Base-by-base conservation (phyloP, 345 rosid species). In the Cardamine chenopodiifolia region DNA sequence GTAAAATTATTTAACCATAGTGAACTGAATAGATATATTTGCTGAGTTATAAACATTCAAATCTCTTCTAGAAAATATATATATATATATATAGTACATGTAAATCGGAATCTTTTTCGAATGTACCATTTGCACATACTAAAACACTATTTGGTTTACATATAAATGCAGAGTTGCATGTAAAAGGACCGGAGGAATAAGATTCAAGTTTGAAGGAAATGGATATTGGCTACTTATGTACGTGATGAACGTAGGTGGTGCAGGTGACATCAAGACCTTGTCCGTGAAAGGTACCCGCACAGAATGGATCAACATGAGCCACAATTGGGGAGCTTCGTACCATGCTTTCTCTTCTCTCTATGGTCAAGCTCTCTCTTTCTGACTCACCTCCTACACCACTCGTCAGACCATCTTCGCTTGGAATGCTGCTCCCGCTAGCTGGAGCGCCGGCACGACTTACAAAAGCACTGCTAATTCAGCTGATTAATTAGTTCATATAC, bases 311-410 rank as follows among this genome's bases (percentile, higher is more conserved):
- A 53, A 78, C 70, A 93, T 90, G 98, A 88, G 90, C 85, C 97
- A 93, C 65, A 90, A 93, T 39, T 90, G 97, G 96, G 96, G 98
- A 45, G 98, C 97, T 62, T 86, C 98, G 0, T 93, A 89, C 61
- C 98, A 93, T 70, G 98, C 97, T 17, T 90, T 93, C 55, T 85
- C 98, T 25, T 72, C 84, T 32, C 85, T 93, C 0, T 65, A 80
- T 1, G 93, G 97, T 20, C 98, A 93, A 65, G 6, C 97, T 54
- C 78, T 90, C 26, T 93, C 98, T 37, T 90, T 93, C 80, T 80
- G 80, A 73, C 2, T 93, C 70, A 83, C 87, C 17, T 90, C 93
- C 3, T 86, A 85, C 70, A 74, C 92, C 2, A 79, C 89, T 49
- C 88, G 83, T 71, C 80, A 88, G 72, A 93, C 89, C 49, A 72